Percentiles rank a stretch among this genome's conserved stretches.
Conservation (phyloP, 2,329 filamentous ascomycete species). For the Bipolaris oryzae region DNA sequence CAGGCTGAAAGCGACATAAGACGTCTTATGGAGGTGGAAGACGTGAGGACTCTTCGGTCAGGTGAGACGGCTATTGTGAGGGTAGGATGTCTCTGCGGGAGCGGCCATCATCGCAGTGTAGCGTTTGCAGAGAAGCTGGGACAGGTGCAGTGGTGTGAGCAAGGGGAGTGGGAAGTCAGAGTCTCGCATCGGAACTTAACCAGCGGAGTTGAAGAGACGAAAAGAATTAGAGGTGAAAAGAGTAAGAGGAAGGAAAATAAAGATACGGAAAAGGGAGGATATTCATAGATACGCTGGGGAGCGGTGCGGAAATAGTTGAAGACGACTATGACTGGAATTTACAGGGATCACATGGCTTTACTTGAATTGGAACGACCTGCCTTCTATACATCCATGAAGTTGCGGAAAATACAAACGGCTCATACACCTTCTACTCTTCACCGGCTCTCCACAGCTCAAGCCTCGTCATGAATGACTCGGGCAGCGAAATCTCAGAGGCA, state of each 20-base stretch:
- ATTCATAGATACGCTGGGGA: background rate
- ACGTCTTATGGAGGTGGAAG: conserved; percentile 10
- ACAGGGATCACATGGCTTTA: background rate
- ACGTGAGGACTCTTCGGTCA: conserved; percentile 6
- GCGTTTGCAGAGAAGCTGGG: conserved; percentile 16
- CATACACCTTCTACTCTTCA: background rate
- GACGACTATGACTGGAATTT: background rate
- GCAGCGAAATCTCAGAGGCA: background rate
- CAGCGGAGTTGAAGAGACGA: conserved; percentile 4
- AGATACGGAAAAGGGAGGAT: background rate
- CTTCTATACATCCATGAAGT: background rate
- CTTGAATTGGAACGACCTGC: background rate
- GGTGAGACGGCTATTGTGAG: background rate
- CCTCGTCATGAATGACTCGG: background rate
- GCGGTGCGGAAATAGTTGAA: background rate
- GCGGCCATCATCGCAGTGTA: conserved; percentile 16
- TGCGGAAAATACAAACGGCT: background rate
- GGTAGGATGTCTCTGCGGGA: conserved; percentile 14
- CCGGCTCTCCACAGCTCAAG: background rate
- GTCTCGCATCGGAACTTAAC: conserved; percentile 7
- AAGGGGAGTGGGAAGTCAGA: conserved; percentile 7
- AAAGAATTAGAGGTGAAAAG: background rate
- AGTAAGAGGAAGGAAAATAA: background rate
- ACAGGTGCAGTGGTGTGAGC: conserved; percentile 11
- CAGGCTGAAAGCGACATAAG: conserved; percentile 8